Evolutionary conservation across 345 rosid species (phyloP).

Genomic region (Erucastrum elatum): DNA sequence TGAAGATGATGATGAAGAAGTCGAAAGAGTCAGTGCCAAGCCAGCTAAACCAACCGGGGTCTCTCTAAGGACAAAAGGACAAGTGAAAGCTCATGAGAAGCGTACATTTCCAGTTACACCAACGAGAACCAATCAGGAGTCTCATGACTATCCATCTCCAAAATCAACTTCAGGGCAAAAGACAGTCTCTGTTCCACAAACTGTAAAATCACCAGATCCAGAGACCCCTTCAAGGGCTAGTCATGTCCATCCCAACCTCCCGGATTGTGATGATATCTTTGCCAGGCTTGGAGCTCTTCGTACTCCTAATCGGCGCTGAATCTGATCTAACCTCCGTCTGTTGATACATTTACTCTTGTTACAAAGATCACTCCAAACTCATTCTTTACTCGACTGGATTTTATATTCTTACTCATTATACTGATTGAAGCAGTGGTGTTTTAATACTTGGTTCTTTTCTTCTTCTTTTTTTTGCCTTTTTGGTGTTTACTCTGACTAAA

Average conservation of each 20-base stretch:
- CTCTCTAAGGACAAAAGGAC: constrained; percentile 36
- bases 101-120: constrained; percentile 17
- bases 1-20: constrained; percentile 43
- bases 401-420: constrained; percentile 16
- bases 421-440: constrained; percentile 8
- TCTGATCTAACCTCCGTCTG: not conserved
- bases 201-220: constrained; percentile 33
- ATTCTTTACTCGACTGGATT: constrained; percentile 25
- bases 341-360: constrained; percentile 24
- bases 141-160: constrained; percentile 37
- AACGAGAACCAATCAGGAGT: constrained; percentile 30
- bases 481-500: constrained; percentile 12
- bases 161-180: constrained; percentile 17
- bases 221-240: constrained; percentile 45
- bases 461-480: not conserved
- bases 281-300: constrained; percentile 62
- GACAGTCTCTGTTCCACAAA: constrained; percentile 17
- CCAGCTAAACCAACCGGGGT: constrained; percentile 18
- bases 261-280: constrained; percentile 63
- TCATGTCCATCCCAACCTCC: constrained; percentile 94
- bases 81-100: constrained; percentile 31
- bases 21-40: constrained; percentile 25
- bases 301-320: constrained; percentile 29
- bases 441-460: constrained; percentile 11
- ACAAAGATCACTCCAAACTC: constrained; percentile 10